A percentile compares a stretch with the other conserved stretches of the same genome.
Evolutionary conservation across 2,329 filamentous ascomycete genomes (phyloP).

Genomic region (Cladosporium sp.): DNA sequence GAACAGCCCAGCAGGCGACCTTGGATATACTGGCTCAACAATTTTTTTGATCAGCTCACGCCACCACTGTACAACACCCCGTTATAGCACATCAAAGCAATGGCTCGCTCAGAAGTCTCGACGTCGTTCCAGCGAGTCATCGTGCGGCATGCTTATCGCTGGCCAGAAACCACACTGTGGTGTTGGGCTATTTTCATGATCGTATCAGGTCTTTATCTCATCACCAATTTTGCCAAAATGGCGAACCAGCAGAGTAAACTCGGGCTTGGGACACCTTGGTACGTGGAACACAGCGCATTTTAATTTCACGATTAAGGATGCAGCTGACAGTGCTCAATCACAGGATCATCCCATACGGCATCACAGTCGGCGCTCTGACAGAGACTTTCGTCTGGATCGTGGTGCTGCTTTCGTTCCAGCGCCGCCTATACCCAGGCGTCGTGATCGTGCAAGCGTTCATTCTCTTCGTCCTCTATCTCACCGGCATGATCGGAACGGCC

Average conservation of each 20-base stretch:
- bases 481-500: constrained; percentile 61
- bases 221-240: constrained; percentile 63
- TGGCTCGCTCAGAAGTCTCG: constrained; percentile 18
- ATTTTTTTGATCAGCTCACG: not conserved
- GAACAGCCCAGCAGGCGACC: not conserved
- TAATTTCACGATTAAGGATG: not conserved
- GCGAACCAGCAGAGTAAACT: constrained; percentile 59
- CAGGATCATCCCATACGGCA: constrained; percentile 66
- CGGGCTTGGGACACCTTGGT: constrained; percentile 60
- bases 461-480: constrained; percentile 62
- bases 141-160: constrained; percentile 58
- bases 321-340: not conserved
- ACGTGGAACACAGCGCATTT: constrained; percentile 25
- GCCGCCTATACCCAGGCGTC: constrained; percentile 58
- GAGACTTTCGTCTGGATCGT: constrained; percentile 60
- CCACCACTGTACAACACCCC: not conserved
- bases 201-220: constrained; percentile 56
- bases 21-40: not conserved
- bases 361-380: constrained; percentile 57
- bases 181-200: constrained; percentile 65
- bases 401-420: constrained; percentile 56
- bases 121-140: constrained; percentile 37
- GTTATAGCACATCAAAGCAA: constrained; percentile 1
- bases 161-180: constrained; percentile 65
- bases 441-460: constrained; percentile 63